These are phyloP conservation scores for Petunia secreta DNA, from an alignment of 257 asterid species.

Conservation along the genomic window DNA sequence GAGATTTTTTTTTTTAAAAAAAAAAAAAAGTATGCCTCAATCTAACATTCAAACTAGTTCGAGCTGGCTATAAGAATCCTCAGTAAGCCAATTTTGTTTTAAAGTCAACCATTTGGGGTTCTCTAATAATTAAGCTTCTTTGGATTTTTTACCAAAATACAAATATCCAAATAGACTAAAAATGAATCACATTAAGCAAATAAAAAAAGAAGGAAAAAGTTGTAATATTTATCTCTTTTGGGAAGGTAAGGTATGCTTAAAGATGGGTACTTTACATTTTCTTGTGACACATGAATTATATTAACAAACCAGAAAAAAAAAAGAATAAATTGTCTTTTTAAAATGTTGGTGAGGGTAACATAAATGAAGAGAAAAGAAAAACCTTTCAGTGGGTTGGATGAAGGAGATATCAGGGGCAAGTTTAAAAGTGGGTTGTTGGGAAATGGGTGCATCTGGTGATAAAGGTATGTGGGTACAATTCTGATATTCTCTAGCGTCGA, in stretches of 20 bases:
- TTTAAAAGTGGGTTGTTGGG: conserved; percentile 72
- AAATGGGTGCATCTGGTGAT: conserved; percentile 66
- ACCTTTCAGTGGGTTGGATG: conserved; percentile 90
- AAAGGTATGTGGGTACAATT: conserved; percentile 50
- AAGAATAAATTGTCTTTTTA: background rate
- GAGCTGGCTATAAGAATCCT: background rate
- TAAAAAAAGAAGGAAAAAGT: background rate
- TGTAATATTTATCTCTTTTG: background rate
- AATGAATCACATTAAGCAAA: background rate
- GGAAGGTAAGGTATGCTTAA: background rate
- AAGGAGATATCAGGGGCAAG: conserved; percentile 90
- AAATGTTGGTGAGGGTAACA: background rate
- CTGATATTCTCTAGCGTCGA: conserved; percentile 72
- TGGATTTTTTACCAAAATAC: background rate
- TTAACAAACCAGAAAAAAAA: background rate
- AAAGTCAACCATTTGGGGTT: background rate
- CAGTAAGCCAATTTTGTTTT: background rate
- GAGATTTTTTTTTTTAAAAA: background rate
- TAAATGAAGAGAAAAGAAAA: background rate
- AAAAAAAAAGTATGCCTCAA: background rate
- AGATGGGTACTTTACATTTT: background rate
- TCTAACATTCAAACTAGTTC: conserved; percentile 1
- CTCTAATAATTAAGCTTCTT: background rate
- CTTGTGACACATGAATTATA: background rate
- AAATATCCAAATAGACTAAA: background rate